Percentiles rank a stretch among this genome's conserved stretches.
These are phyloP conservation scores for Candida sanyaensis DNA, from an alignment of 1,139 yeast species.

Conservation along the genomic window DNA sequence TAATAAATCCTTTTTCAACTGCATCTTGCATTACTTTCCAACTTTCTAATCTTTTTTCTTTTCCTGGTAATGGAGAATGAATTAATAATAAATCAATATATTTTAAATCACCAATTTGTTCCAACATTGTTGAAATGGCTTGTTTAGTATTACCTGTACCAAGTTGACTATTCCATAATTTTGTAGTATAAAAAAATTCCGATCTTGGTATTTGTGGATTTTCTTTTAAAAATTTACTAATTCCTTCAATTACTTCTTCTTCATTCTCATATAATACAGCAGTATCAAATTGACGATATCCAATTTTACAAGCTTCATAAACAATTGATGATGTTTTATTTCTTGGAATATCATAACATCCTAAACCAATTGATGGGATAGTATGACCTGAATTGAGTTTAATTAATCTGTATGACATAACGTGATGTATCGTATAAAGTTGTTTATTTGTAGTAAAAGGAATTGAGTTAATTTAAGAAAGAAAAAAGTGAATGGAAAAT, in stretches of 20 bases:
- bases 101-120: conserved; percentile 32
- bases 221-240: conserved; percentile 51
- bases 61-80: conserved; percentile 64
- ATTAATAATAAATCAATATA: conserved; percentile 57
- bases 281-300: conserved; percentile 61
- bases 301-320: conserved; percentile 48
- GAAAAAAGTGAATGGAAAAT: too few species aligned
- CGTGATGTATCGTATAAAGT: background rate
- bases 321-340: conserved; percentile 33
- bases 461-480: background rate
- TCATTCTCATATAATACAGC: conserved; percentile 62
- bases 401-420: conserved; percentile 14
- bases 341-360: conserved; percentile 33
- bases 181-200: conserved; percentile 67
- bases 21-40: conserved; percentile 68
- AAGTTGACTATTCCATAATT: conserved; percentile 38
- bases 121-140: conserved; percentile 31
- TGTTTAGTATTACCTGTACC: conserved; percentile 24
- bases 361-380: conserved; percentile 43
- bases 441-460: background rate
- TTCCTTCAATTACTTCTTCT: conserved; percentile 56
- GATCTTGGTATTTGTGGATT: conserved; percentile 49
- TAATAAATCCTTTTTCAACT: conserved; percentile 55
- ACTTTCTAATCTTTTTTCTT: conserved; percentile 50
- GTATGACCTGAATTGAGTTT: conserved; percentile 20